phyloP scores from a whole-genome alignment of 2,329 filamentous ascomycete genomes.

The Xylariaceae sp. region DNA sequence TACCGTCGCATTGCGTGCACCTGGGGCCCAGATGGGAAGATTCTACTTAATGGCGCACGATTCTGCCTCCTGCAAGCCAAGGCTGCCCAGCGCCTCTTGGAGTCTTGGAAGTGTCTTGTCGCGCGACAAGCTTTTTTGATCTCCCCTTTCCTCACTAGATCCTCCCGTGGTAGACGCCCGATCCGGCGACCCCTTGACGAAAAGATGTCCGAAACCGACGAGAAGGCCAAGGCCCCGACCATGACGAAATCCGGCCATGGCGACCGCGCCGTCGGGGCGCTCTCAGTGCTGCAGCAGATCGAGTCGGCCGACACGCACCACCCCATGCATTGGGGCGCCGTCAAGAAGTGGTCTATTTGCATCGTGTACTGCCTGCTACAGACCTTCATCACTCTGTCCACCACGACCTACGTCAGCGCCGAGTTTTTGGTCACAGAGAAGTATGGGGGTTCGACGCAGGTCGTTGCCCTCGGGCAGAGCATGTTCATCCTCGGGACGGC shows the following conservation, averaged over 20 bases:
- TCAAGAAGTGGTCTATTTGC: conserved; percentile 27
- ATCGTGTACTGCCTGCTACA: conserved; percentile 28
- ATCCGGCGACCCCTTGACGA: too few relatives aligned
- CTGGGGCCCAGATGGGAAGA: too few relatives aligned
- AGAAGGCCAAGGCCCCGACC: not conserved
- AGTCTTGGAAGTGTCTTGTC: too few relatives aligned
- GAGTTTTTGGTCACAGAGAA: conserved; percentile 33
- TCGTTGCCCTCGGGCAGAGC: conserved; percentile 35
- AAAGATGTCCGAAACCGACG: not conserved
- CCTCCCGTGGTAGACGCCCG: too few relatives aligned
- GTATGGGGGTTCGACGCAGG: conserved; percentile 32
- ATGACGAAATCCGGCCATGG: not conserved
- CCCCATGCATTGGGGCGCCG: conserved; percentile 24
- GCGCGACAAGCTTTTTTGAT: too few relatives aligned
- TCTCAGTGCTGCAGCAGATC: conserved; percentile 22
- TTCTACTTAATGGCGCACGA: too few relatives aligned
- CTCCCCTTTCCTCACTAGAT: too few relatives aligned
- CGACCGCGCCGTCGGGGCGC: conserved; percentile 18
- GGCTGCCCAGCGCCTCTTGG: too few relatives aligned
- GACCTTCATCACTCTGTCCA: conserved; percentile 33
- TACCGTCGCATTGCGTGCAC: too few relatives aligned
- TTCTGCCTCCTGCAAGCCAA: too few relatives aligned
- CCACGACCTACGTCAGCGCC: conserved; percentile 34
- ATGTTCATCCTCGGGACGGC: conserved; percentile 39
- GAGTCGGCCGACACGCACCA: conserved; percentile 20